Evolutionary conservation across 768 basidiomycete species (phyloP).

Genomic region (Neoboletus subvelutipes): DNA sequence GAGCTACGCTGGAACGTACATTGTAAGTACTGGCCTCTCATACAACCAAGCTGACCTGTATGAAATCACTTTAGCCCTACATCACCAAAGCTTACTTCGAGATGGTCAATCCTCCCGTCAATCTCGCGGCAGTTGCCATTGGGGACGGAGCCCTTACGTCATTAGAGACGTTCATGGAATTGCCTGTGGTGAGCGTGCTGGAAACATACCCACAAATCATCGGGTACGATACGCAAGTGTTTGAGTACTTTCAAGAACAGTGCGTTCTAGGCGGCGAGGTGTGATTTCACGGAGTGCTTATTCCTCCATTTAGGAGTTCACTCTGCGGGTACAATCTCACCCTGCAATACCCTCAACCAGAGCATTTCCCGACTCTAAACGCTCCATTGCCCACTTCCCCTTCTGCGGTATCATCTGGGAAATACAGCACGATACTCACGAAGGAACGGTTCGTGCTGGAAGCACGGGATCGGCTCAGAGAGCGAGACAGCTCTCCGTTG

Average conservation of each 20-base stretch:
- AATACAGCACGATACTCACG: background rate
- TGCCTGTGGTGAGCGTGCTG: slow-evolving; percentile 59
- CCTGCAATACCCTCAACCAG: slow-evolving; percentile 65
- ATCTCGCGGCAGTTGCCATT: slow-evolving; percentile 62
- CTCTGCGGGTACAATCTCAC: slow-evolving; percentile 68
- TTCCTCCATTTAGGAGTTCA: slow-evolving; percentile 41
- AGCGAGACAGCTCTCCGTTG: slow-evolving; percentile 12
- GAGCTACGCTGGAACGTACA: slow-evolving; percentile 71
- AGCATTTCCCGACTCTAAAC: slow-evolving; percentile 42
- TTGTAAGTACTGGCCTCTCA: slow-evolving; percentile 45
- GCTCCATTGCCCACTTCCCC: background rate
- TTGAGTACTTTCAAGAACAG: slow-evolving; percentile 68
- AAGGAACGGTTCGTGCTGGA: slow-evolving; percentile 16
- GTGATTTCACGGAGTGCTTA: background rate
- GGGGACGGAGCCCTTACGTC: slow-evolving; percentile 61
- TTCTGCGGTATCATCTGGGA: background rate
- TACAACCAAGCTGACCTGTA: background rate
- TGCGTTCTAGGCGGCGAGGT: slow-evolving; percentile 32
- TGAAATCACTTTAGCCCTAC: slow-evolving; percentile 54
- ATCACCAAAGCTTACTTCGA: slow-evolving; percentile 70
- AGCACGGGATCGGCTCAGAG: slow-evolving; percentile 11
- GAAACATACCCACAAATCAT: slow-evolving; percentile 42
- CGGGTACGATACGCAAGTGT: slow-evolving; percentile 64
- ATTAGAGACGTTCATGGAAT: slow-evolving; percentile 45
- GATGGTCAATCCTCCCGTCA: slow-evolving; percentile 61